These are phyloP conservation scores for Phaeosphaeria sp. DNA, from an alignment of 2,329 filamentous ascomycete species.

Conservation along the genomic window DNA sequence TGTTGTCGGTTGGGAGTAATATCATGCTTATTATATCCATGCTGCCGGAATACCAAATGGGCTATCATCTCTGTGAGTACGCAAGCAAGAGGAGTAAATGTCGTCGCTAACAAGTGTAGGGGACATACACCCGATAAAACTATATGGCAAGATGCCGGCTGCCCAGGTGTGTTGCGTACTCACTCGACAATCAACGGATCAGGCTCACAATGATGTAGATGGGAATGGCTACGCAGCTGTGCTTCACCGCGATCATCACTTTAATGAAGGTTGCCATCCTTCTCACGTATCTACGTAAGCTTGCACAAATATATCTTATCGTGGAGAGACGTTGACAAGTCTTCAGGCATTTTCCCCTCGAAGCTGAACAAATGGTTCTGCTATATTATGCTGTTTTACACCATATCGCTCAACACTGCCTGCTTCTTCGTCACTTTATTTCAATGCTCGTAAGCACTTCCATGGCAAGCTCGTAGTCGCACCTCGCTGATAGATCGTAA, in stretches of 20 bases:
- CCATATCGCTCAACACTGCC: constrained; percentile 20
- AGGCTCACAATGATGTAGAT: neutral
- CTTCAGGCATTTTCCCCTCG: constrained; percentile 33
- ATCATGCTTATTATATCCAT: constrained; percentile 36
- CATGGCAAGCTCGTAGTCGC: too few relatives aligned
- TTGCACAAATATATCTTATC: too few relatives aligned
- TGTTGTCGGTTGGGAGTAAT: constrained; percentile 30
- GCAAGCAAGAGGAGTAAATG: neutral
- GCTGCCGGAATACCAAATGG: constrained; percentile 31
- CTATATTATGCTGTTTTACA: constrained; percentile 30
- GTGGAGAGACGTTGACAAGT: neutral
- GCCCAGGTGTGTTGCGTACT: constrained; percentile 17
- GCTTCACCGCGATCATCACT: constrained; percentile 30
- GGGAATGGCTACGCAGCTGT: constrained; percentile 23
- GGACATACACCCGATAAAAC: constrained; percentile 26
- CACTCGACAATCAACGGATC: neutral
- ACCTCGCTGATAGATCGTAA: neutral
- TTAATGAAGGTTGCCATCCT: constrained; percentile 38
- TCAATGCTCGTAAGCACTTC: constrained; percentile 34
- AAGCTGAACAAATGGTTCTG: constrained; percentile 39
- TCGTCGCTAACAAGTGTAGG: constrained; percentile 15
- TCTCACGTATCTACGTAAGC: constrained; percentile 26
- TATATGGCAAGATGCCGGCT: constrained; percentile 21
- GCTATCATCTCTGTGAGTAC: constrained; percentile 35
- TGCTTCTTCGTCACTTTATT: constrained; percentile 36